phyloP scores from a whole-genome alignment of 139 green algal genomes.

The Mesostigma viride region DNA sequence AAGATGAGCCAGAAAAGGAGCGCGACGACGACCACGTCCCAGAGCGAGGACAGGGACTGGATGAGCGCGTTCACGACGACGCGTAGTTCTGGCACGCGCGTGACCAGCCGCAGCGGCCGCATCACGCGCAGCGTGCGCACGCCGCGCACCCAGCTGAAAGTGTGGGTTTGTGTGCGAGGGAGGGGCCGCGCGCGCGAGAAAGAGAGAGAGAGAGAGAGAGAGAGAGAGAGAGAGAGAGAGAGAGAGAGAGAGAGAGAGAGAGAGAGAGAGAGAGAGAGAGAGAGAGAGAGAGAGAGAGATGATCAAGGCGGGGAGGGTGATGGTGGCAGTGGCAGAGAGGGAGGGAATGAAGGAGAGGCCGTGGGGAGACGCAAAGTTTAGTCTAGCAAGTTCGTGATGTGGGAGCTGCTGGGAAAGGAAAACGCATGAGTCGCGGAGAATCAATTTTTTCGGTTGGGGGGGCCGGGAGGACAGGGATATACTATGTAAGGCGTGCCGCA shows the following conservation, averaged over 20 bases:
- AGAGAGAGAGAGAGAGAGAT: conserved; percentile 5
- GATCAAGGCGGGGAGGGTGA: too few species aligned
- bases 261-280: conserved; percentile 5
- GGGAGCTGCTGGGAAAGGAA: too few species aligned
- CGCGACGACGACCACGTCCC: conserved; percentile 15
- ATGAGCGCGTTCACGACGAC: conserved; percentile 17
- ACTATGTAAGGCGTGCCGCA: too few species aligned
- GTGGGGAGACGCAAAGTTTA: too few species aligned
- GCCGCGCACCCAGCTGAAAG: background rate
- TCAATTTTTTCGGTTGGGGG: too few species aligned
- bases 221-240: conserved; percentile 5
- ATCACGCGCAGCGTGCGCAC: conserved; percentile 17
- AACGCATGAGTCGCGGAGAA: too few species aligned
- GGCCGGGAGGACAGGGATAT: too few species aligned
- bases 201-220: conserved; percentile 5
- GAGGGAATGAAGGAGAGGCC: too few species aligned
- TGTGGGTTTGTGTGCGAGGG: too few species aligned
- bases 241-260: conserved; percentile 5
- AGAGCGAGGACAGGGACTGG: conserved; percentile 2
- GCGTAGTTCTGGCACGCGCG: conserved; percentile 10
- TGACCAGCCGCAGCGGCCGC: conserved; percentile 10
- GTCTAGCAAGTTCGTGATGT: too few species aligned
- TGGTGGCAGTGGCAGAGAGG: too few species aligned
- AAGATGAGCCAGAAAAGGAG: conserved; percentile 32
- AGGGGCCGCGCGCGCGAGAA: background rate